Evolutionary conservation across 441 rosid genomes (phyloP).

Genomic region (Erodium trifolium): DNA sequence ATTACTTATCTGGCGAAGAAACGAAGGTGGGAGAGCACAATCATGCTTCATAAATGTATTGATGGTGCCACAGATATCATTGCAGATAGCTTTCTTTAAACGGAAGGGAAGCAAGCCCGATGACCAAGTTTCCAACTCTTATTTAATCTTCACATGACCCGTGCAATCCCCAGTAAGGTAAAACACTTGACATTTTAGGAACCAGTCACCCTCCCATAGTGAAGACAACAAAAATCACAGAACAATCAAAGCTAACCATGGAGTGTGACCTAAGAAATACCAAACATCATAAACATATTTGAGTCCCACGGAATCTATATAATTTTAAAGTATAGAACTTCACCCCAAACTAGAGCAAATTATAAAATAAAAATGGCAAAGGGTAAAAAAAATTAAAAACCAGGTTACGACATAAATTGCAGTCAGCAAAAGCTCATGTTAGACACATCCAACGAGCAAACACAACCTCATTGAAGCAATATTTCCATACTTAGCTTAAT

Average conservation of each 20-base stretch:
- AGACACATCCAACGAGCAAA: background rate
- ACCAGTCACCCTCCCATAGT: background rate
- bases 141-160: background rate
- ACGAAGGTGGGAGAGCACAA: background rate
- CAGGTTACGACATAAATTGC: background rate
- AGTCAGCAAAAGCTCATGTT: background rate
- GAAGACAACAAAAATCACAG: background rate
- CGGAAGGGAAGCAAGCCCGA: background rate
- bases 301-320: background rate
- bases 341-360: background rate
- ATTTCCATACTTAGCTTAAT: background rate
- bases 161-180: background rate
- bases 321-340: background rate
- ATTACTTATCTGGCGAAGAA: background rate
- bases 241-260: constrained; percentile 1
- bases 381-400: background rate
- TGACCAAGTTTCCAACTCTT: background rate
- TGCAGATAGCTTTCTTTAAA: background rate
- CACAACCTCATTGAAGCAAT: background rate
- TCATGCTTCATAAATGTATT: constrained; percentile 1
- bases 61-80: constrained; percentile 2
- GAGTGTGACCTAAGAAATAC: background rate
- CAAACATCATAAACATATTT: background rate
- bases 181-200: background rate
- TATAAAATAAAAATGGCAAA: background rate